Conservation (phyloP, 2,329 filamentous ascomycete species). For the Neonectria hederae region DNA sequence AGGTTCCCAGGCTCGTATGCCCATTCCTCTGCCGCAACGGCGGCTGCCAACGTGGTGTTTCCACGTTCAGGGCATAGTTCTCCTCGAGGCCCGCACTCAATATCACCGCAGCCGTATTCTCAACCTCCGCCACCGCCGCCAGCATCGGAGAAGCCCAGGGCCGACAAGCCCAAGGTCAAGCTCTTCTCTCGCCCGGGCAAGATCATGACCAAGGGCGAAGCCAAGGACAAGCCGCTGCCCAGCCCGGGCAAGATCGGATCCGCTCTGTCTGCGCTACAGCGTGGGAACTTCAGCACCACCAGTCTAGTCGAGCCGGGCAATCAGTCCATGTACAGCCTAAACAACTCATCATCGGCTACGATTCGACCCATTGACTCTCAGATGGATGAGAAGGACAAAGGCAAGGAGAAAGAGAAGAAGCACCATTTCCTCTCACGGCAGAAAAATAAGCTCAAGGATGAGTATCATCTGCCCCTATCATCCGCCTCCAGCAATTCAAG, state of each 20-base stretch:
- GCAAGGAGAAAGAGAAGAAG: slow-evolving; percentile 78
- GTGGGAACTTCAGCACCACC: slow-evolving; percentile 75
- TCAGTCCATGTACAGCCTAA: slow-evolving; percentile 75
- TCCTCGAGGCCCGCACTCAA: slow-evolving; percentile 52
- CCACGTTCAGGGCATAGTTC: slow-evolving; percentile 69
- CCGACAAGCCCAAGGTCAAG: slow-evolving; percentile 82
- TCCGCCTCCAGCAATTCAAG: slow-evolving; percentile 81
- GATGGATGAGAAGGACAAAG: slow-evolving; percentile 54
- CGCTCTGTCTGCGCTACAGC: slow-evolving; percentile 71
- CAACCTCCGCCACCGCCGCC: slow-evolving; percentile 54
- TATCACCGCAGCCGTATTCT: slow-evolving; percentile 47
- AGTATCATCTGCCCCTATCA: slow-evolving; percentile 76
- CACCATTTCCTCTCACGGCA: slow-evolving; percentile 83
- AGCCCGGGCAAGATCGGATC: slow-evolving; percentile 78
- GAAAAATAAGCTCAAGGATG: slow-evolving; percentile 82
- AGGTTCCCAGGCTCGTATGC: slow-evolving; percentile 59
- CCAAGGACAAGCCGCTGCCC: slow-evolving; percentile 72
- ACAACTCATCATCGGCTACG: slow-evolving; percentile 81
- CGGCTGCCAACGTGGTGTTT: slow-evolving; percentile 78
- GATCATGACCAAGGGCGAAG: slow-evolving; percentile 75
- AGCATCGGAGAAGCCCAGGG: slow-evolving; percentile 67
- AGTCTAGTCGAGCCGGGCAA: slow-evolving; percentile 71
- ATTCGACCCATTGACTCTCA: slow-evolving; percentile 71
- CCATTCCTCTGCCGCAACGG: slow-evolving; percentile 72
- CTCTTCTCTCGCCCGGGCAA: slow-evolving; percentile 82